Conservation (phyloP, 192 early-diverging fungal genomes). For the Coemansia biformis region DNA sequence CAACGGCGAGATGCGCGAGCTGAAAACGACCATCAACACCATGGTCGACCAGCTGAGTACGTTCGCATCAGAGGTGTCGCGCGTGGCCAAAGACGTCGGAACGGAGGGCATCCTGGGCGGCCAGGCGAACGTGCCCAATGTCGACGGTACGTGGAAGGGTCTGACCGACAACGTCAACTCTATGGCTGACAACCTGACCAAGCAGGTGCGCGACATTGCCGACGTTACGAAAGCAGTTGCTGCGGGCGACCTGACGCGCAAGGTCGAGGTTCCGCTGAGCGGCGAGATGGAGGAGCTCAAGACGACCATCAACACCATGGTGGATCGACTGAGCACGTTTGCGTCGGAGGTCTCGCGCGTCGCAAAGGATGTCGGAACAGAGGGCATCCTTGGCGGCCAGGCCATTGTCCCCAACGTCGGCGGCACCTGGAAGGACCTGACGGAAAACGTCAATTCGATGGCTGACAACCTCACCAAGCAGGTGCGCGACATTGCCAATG, state of each 20-base stretch:
- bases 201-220: too few relatives aligned
- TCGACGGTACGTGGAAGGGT: too few relatives aligned
- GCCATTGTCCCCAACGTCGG: conserved; percentile 49
- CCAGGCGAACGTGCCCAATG: too few relatives aligned
- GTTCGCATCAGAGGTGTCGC: conserved; percentile 52
- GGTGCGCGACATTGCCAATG: conserved; percentile 55
- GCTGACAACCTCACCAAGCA: conserved; percentile 58
- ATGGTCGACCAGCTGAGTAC: conserved; percentile 55
- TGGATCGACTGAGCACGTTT: too few relatives aligned
- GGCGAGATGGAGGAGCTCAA: too few relatives aligned
- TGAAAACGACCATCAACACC: conserved; percentile 45
- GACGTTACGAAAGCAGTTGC: too few relatives aligned
- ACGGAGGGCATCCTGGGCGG: conserved; percentile 31
- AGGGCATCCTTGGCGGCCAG: conserved; percentile 45
- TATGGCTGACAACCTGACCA: conserved; percentile 48
- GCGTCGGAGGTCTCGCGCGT: too few relatives aligned
- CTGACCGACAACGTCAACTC: too few relatives aligned
- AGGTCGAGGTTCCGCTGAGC: too few relatives aligned
- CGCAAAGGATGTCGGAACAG: too few relatives aligned
- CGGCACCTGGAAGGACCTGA: conserved; percentile 12
- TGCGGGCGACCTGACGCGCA: too few relatives aligned
- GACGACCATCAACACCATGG: too few relatives aligned
- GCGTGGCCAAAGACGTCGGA: conserved; percentile 18
- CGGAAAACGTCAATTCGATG: conserved; percentile 63
- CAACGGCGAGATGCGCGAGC: conserved; percentile 13